phyloP scores from a whole-genome alignment of 140 eudicot species.

The Erigeron philadelphicus region DNA sequence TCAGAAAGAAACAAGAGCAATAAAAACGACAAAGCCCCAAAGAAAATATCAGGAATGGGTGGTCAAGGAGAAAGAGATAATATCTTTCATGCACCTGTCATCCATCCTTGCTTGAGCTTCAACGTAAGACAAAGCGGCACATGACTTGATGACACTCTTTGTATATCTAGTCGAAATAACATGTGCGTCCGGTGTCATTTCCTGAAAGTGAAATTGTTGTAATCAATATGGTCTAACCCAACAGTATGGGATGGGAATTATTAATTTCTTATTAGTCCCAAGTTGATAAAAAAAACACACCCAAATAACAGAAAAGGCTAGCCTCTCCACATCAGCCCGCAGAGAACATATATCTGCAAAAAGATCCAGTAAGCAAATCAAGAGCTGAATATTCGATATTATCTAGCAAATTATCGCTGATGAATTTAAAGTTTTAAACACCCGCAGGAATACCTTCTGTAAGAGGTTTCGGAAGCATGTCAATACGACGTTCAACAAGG shows the following conservation, averaged over 20 bases:
- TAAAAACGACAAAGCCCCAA: neutral
- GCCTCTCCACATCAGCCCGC: conserved; percentile 90
- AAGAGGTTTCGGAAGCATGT: conserved; percentile 98
- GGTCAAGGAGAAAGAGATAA: neutral
- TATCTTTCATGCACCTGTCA: conserved; percentile 57
- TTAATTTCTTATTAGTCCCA: conserved; percentile 1
- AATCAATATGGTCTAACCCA: neutral
- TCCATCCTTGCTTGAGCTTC: conserved; percentile 99
- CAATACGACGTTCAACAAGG: conserved; percentile 96
- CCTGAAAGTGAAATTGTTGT: conserved; percentile 39
- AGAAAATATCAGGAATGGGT: neutral
- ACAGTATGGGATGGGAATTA: neutral
- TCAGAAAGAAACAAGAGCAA: neutral
- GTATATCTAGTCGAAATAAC: conserved; percentile 80
- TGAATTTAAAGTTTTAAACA: conserved; percentile 1
- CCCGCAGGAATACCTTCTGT: conserved; percentile 65
- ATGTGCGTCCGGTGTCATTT: conserved; percentile 90
- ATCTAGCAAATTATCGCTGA: conserved; percentile 5
- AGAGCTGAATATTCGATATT: conserved; percentile 19
- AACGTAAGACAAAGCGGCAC: conserved; percentile 94
- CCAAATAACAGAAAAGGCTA: conserved; percentile 96
- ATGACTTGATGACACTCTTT: conserved; percentile 86
- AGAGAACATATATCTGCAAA: conserved; percentile 92
- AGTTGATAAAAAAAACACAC: conserved; percentile 36
- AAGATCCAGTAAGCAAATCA: conserved; percentile 16